Percentiles rank a stretch among this genome's conserved stretches.
phyloP scores from a whole-genome alignment of 148 eudicot genomes.

The Euryodendron excelsum region DNA sequence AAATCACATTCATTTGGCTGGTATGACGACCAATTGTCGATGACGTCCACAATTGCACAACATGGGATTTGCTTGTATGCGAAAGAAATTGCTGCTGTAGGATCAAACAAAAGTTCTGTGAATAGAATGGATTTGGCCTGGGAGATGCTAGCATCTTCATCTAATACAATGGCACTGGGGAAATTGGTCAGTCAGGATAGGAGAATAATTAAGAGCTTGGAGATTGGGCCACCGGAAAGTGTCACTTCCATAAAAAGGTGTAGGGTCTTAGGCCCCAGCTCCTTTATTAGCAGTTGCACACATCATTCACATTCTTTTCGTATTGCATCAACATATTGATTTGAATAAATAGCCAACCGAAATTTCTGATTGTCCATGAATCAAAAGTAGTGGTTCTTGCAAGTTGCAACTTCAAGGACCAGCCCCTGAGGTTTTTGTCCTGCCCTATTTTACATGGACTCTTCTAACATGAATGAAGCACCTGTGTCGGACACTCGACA shows the following conservation, averaged over 20 bases:
- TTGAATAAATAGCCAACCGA: neutral
- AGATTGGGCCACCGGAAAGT: conserved; percentile 22
- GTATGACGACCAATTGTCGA: conserved; percentile 65
- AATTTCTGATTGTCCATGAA: neutral
- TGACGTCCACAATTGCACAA: conserved; percentile 59
- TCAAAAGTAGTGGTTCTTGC: neutral
- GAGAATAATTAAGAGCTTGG: conserved; percentile 25
- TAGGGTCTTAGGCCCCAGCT: neutral
- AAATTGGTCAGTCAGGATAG: conserved; percentile 53
- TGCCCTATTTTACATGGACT: too few relatives aligned
- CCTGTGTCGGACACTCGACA: too few relatives aligned
- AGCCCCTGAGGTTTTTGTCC: neutral
- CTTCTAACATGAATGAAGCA: too few relatives aligned
- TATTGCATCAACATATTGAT: neutral
- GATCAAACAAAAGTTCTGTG: conserved; percentile 38
- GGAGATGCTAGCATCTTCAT: conserved; percentile 73
- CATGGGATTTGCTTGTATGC: conserved; percentile 75
- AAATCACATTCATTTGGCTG: conserved; percentile 47
- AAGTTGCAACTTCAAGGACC: neutral
- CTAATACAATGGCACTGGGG: conserved; percentile 60
- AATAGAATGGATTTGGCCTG: conserved; percentile 44
- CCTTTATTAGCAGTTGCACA: neutral
- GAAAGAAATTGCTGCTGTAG: conserved; percentile 51
- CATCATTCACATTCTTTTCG: neutral
- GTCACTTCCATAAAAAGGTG: conserved; percentile 46